A percentile compares a stretch with the other conserved stretches of the same genome.
Evolutionary conservation across 2,329 filamentous ascomycete species (phyloP).

Genomic region (Coniosporium tulheliwenetii): DNA sequence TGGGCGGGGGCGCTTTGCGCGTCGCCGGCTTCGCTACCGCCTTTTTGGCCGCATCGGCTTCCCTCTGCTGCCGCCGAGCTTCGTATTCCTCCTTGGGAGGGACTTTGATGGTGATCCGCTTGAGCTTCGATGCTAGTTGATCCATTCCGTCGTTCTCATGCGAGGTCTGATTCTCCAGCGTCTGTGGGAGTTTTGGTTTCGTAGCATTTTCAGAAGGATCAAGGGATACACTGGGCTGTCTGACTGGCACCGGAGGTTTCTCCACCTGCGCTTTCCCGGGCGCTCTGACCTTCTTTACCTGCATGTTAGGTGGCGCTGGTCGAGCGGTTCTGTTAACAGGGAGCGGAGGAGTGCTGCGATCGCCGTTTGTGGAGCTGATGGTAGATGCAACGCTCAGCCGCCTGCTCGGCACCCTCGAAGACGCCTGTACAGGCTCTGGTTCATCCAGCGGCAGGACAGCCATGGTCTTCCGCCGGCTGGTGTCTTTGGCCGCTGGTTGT

Average conservation of each 20-base stretch:
- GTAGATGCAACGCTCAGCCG: conserved; percentile 16
- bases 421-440: conserved; percentile 7
- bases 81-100: conserved; percentile 42
- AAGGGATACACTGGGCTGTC: conserved; percentile 24
- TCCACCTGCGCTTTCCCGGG: neutral
- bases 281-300: conserved; percentile 2
- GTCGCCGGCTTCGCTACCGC: conserved; percentile 14
- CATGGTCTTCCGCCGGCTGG: conserved; percentile 22
- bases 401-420: conserved; percentile 10
- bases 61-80: conserved; percentile 29
- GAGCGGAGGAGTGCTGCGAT: neutral
- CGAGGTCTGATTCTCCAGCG: no score
- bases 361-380: conserved; percentile 7
- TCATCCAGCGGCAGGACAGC: conserved; percentile 15
- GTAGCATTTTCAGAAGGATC: conserved; percentile 19
- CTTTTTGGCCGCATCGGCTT: conserved; percentile 22
- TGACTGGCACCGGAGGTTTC: conserved; percentile 14
- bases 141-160: conserved; percentile 27
- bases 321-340: neutral
- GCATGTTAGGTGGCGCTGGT: neutral
- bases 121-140: conserved; percentile 34
- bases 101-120: conserved; percentile 43
- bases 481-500: conserved; percentile 10
- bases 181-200: no score
- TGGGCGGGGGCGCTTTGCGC: conserved; percentile 3